These are phyloP conservation scores for Fusarium falciforme DNA, from an alignment of 2,329 filamentous ascomycete species.

Conservation along the genomic window DNA sequence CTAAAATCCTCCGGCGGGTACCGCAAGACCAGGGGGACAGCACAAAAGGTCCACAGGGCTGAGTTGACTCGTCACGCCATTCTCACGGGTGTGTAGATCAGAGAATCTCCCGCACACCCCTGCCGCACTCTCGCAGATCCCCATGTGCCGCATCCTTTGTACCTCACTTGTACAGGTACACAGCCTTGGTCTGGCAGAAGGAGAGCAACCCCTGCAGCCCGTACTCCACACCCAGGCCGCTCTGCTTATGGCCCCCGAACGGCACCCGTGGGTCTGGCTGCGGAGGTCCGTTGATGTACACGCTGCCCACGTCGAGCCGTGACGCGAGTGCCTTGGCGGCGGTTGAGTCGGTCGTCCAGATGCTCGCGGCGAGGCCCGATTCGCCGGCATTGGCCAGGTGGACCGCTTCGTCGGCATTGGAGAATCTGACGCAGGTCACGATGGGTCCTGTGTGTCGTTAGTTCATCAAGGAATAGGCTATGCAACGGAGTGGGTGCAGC, in stretches of 20 bases:
- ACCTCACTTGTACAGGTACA: neutral
- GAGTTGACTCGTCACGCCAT: neutral
- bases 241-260: neutral
- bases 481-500: neutral
- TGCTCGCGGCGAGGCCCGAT: neutral
- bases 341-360: neutral
- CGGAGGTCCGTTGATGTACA: neutral
- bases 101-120: neutral
- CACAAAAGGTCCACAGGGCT: neutral
- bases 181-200: neutral
- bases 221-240: neutral
- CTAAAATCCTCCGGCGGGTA: neutral
- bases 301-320: neutral
- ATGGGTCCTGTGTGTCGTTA: neutral
- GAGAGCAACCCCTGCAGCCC: neutral
- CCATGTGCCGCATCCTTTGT: neutral
- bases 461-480: neutral
- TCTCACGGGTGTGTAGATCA: neutral
- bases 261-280: neutral
- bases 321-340: neutral
- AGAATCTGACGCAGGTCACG: neutral
- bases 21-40: neutral
- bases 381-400: neutral
- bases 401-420: neutral
- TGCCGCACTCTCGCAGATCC: neutral